phyloP scores from a whole-genome alignment of 2,329 filamentous ascomycete genomes.

The Aureobasidium sp. region DNA sequence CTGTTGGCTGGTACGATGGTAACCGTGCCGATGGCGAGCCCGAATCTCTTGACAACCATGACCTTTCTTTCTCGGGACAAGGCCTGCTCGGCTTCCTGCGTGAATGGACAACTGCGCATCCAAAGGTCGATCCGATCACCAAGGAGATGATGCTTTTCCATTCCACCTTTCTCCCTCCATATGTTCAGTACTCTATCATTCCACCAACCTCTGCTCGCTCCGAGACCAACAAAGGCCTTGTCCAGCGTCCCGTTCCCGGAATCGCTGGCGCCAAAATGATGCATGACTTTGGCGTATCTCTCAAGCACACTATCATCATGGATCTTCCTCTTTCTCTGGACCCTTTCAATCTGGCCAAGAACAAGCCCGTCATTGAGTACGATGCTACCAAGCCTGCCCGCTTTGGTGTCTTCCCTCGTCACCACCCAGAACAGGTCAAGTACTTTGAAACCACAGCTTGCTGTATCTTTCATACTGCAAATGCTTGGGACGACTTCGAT shows the following conservation, averaged over 20 bases:
- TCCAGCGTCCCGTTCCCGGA: constrained; percentile 54
- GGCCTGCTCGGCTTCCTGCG: constrained; percentile 55
- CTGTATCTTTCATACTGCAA: constrained; percentile 66
- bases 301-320: constrained; percentile 57
- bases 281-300: constrained; percentile 67
- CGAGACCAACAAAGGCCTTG: constrained; percentile 24
- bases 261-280: constrained; percentile 62
- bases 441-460: constrained; percentile 65
- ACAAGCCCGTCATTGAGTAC: constrained; percentile 53
- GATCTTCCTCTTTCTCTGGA: constrained; percentile 62
- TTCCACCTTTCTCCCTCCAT: constrained; percentile 57
- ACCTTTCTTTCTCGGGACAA: constrained; percentile 45
- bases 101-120: constrained; percentile 65
- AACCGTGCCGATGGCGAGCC: constrained; percentile 47
- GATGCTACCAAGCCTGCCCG: constrained; percentile 51
- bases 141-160: constrained; percentile 63
- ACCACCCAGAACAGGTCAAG: constrained; percentile 47
- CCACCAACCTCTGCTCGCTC: constrained; percentile 24
- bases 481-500: constrained; percentile 55
- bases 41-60: constrained; percentile 22
- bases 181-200: constrained; percentile 59
- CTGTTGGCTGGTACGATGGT: constrained; percentile 65
- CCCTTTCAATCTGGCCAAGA: constrained; percentile 52
- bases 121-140: constrained; percentile 57
- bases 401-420: constrained; percentile 62